A percentile compares a stretch with the other conserved stretches of the same genome.
Evolutionary conservation across 345 rosid genomes (phyloP).

Genomic region (Raphanus raphanistrum): DNA sequence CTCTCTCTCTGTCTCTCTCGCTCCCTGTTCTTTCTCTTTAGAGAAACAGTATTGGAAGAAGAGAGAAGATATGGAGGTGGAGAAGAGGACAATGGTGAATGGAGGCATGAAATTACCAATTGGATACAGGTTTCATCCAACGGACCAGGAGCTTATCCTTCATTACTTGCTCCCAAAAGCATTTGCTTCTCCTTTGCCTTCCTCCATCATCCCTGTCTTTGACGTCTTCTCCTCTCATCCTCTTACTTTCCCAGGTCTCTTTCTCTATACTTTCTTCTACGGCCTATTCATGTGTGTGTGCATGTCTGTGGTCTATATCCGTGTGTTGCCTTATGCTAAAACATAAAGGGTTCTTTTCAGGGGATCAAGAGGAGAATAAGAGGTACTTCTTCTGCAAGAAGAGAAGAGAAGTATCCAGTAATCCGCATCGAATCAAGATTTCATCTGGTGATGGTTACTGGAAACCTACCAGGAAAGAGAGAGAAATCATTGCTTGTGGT

Average conservation of each 20-base stretch:
- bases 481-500: constrained; percentile 47
- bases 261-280: not conserved
- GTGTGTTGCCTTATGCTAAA: not conserved
- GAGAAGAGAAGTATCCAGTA: constrained; percentile 27
- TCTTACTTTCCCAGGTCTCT: constrained; percentile 66
- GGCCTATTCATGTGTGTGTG: not conserved
- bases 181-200: constrained; percentile 62
- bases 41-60: not conserved
- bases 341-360: constrained; percentile 36
- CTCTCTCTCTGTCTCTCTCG: constrained; percentile 8
- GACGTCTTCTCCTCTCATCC: constrained; percentile 71
- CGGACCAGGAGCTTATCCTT: constrained; percentile 84
- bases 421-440: constrained; percentile 37
- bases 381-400: constrained; percentile 70
- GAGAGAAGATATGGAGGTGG: constrained; percentile 43
- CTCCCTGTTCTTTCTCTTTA: not conserved
- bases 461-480: constrained; percentile 60
- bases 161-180: constrained; percentile 73
- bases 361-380: constrained; percentile 63
- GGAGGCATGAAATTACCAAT: constrained; percentile 68
- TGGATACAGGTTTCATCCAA: constrained; percentile 80
- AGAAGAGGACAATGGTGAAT: constrained; percentile 34
- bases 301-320: too few species aligned
- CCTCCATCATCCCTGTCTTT: constrained; percentile 71
- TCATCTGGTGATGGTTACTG: constrained; percentile 66